Conservation (phyloP, 257 asterid species). For the Echium plantagineum region DNA sequence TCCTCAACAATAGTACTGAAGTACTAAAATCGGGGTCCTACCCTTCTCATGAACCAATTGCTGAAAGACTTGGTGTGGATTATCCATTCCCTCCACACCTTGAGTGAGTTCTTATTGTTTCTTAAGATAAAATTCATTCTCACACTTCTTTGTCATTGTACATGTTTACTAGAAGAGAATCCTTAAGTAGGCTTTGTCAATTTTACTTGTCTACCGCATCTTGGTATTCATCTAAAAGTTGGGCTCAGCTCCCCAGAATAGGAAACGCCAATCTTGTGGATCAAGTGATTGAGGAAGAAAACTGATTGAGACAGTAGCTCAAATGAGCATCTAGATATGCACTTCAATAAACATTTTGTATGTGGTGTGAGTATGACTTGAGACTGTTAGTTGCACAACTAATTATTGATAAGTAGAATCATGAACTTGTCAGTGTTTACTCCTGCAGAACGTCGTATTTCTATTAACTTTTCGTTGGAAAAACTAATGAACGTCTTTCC, state of each 20-base stretch:
- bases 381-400: neutral
- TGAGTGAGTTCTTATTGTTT: conserved; percentile 39
- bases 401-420: no score
- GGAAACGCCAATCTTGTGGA: no score
- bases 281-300: neutral
- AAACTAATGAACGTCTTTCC: neutral
- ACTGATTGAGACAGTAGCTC: neutral
- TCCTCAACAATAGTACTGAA: conserved; percentile 18
- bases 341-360: neutral
- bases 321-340: neutral
- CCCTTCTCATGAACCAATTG: conserved; percentile 48
- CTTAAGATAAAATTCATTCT: neutral
- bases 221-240: neutral
- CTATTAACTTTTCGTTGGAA: neutral
- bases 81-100: conserved; percentile 92
- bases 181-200: neutral
- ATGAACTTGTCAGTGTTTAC: no score
- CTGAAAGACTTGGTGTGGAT: conserved; percentile 74
- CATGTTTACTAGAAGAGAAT: neutral
- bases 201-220: neutral
- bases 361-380: neutral
- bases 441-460: no score
- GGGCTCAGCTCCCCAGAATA: neutral
- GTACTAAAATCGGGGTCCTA: conserved; percentile 14
- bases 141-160: neutral